Conservation (phyloP, 179 eudicot genomes). For the Beta macrorhiza region DNA sequence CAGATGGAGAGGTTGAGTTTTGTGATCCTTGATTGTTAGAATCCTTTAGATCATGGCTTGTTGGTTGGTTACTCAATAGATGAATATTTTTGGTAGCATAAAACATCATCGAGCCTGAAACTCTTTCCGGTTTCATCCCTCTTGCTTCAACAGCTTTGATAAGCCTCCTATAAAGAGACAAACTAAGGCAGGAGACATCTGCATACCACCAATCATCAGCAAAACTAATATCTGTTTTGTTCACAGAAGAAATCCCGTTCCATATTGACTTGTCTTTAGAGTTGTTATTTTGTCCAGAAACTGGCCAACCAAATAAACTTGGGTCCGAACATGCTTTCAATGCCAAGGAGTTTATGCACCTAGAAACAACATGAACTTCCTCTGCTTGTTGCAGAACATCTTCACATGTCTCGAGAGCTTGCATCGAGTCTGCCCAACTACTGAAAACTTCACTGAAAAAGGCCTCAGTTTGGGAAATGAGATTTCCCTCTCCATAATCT, state of each 20-base stretch:
- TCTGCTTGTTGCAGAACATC: slow-evolving; percentile 65
- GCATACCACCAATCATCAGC: slow-evolving; percentile 92
- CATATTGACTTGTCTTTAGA: slow-evolving; percentile 64
- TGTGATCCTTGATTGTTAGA: slow-evolving; percentile 22
- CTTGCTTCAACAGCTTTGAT: slow-evolving; percentile 61
- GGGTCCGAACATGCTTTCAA: slow-evolving; percentile 77
- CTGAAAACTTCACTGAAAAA: slow-evolving; percentile 69
- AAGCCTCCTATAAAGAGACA: slow-evolving; percentile 67
- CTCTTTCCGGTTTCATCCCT: slow-evolving; percentile 62
- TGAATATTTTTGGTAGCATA: slow-evolving; percentile 75
- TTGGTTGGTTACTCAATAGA: slow-evolving; percentile 42
- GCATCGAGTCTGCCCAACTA: slow-evolving; percentile 77
- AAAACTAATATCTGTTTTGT: slow-evolving; percentile 12
- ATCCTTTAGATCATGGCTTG: slow-evolving; percentile 16
- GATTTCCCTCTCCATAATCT: slow-evolving; percentile 84
- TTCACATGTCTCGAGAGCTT: slow-evolving; percentile 69
- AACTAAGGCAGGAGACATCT: slow-evolving; percentile 66
- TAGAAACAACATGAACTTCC: slow-evolving; percentile 53
- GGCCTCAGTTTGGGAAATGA: slow-evolving; percentile 65
- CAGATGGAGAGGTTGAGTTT: slow-evolving; percentile 34
- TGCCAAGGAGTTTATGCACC: slow-evolving; percentile 77
- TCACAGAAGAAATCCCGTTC: slow-evolving; percentile 67
- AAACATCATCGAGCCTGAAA: slow-evolving; percentile 68
- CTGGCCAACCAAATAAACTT: slow-evolving; percentile 68
- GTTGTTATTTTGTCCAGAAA: slow-evolving; percentile 40